A percentile compares a stretch with the other conserved stretches of the same genome.
These are phyloP conservation scores for Xylaria sp. DNA, from an alignment of 2,329 filamentous ascomycete genomes.

Conservation along the genomic window DNA sequence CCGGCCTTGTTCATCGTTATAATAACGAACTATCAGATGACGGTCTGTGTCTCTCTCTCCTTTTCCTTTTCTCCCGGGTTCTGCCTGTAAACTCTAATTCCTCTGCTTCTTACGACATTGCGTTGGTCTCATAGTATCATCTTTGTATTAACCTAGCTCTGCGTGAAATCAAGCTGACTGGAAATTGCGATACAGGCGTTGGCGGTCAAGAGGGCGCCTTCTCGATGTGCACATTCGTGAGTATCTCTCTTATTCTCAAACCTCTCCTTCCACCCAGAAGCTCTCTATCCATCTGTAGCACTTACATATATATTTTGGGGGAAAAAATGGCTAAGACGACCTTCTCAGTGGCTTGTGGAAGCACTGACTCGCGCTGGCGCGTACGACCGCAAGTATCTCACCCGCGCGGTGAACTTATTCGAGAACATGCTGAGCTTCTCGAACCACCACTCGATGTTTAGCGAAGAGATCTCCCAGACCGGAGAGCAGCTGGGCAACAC, in stretches of 20 bases:
- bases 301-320: not conserved
- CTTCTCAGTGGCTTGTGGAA: conserved; percentile 74
- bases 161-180: not conserved
- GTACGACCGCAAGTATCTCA: conserved; percentile 73
- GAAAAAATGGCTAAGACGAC: not conserved
- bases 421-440: conserved; percentile 82
- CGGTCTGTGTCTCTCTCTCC: conserved; percentile 58
- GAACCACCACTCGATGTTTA: conserved; percentile 83
- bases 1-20: conserved; percentile 80
- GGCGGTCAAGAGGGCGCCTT: conserved; percentile 81
- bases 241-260: not conserved
- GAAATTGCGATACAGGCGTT: conserved; percentile 63
- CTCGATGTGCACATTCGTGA: conserved; percentile 78
- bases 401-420: conserved; percentile 73
- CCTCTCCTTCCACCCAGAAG: not conserved
- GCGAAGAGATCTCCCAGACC: conserved; percentile 78
- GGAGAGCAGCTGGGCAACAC: conserved; percentile 85
- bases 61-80: not conserved
- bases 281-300: not conserved
- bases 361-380: conserved; percentile 75
- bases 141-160: not conserved
- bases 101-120: not conserved
- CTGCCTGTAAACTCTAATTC: not conserved
- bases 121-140: not conserved
- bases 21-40: conserved; percentile 76